These are phyloP conservation scores for Aspergillus sp. DNA, from an alignment of 2,329 filamentous ascomycete species.

Conservation along the genomic window DNA sequence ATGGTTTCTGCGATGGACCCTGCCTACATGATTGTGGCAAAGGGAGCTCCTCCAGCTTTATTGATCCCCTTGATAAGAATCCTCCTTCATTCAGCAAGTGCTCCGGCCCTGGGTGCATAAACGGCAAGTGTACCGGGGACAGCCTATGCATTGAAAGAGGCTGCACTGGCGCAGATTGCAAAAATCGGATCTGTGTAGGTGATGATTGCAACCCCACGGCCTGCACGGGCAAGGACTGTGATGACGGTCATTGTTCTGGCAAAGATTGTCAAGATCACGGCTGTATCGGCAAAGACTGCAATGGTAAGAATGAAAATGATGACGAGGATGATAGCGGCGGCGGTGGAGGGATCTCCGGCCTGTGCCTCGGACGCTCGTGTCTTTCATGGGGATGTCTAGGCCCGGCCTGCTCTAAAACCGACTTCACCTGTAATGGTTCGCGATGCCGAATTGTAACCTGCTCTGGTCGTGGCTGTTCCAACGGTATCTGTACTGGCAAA, in stretches of 20 bases:
- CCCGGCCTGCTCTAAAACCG: background rate
- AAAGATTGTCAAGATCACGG: constrained; percentile 10
- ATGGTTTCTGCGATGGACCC: constrained; percentile 11
- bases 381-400: constrained; percentile 16
- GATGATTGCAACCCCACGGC: constrained; percentile 9
- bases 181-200: constrained; percentile 9
- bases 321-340: background rate
- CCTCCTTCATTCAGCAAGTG: constrained; percentile 12
- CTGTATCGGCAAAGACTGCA: constrained; percentile 13
- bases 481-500: constrained; percentile 12
- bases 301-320: background rate
- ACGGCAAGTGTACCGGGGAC: constrained; percentile 4
- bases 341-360: background rate
- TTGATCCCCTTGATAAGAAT: constrained; percentile 13
- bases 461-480: constrained; percentile 10
- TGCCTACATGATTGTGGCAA: constrained; percentile 7
- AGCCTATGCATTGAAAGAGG: constrained; percentile 8
- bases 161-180: constrained; percentile 13
- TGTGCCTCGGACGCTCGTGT: constrained; percentile 9
- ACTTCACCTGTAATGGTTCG: constrained; percentile 9
- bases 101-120: constrained; percentile 10
- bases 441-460: constrained; percentile 12
- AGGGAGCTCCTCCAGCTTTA: constrained; percentile 5
- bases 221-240: constrained; percentile 9
- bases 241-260: constrained; percentile 4